Base-by-base conservation (phyloP, 208 protist species). In the Herpetomonas samuelpessoai region DNA sequence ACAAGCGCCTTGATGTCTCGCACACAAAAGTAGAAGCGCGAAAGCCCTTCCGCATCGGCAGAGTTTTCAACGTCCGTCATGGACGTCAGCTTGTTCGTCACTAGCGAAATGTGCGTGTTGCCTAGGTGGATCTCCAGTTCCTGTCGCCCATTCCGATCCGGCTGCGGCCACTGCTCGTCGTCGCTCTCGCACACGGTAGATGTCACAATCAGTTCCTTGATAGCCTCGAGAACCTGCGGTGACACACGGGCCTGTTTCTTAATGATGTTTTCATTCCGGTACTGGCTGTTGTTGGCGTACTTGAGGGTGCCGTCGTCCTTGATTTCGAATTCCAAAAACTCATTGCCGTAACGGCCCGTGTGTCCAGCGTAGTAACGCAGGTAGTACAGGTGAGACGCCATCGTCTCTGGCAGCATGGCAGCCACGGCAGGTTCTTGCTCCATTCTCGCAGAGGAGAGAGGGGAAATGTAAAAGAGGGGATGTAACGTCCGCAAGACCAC, bases 251-350 rank as follows among this genome's bases (percentile, higher is more conserved):
- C 74, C 67, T 92, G 86, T 57, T 92, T 90, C 71, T 91, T 93
- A 65, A 96, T 92, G 54, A 92, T 92, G 55, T 88, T 88, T 54
- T 96, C 89, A 28, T 92, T 96, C 49, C 86, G 68, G 71, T 96
- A 96, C 22, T 84, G 79, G 57, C 86, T 96, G 63, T 92, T 92
- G 57, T 96, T 96, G 3, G 83, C 81, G 45, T 96, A 96, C 68
- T 88, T 86, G 21, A 96, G 69, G 9, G 74, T 81, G 26, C 89
- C 89, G 55, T 86, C 83, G 22, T 89, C 80, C 19, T 81, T 63
- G 30, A 96, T 71, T 27, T 92, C 84, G 57, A 93, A 96, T 53
- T 96, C 86, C 0, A 93, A 61, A 70, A 96, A 93, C 71, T 96
- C 86, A 57, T 91, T 92, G n/a, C 89, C 89, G 62, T 93, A 93